Evolutionary conservation across 805 yeast genomes (phyloP).

Genomic region (Teunomyces funiuensis): DNA sequence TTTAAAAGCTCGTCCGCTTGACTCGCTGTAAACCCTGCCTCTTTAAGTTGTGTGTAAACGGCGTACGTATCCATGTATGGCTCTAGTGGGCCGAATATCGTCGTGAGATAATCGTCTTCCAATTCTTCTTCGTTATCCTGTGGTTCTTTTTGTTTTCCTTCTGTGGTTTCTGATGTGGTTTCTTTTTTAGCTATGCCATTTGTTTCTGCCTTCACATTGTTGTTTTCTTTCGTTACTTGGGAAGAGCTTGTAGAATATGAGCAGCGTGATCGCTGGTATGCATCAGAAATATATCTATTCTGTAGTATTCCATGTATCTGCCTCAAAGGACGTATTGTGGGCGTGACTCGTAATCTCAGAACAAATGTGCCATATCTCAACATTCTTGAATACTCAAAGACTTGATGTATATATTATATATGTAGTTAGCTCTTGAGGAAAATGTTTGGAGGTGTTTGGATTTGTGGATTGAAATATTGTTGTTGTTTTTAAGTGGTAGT

Average conservation of each 20-base stretch:
- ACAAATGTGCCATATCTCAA: constrained; percentile 2
- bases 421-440: no score
- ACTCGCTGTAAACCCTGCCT: constrained; percentile 56
- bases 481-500: neutral
- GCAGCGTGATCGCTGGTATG: neutral
- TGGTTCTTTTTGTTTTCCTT: neutral
- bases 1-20: constrained; percentile 63
- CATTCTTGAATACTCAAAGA: neutral
- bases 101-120: constrained; percentile 44
- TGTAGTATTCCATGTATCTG: neutral
- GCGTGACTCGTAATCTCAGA: neutral
- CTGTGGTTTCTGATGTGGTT: neutral
- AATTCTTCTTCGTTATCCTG: constrained; percentile 7
- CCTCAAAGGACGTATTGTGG: neutral
- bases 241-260: neutral
- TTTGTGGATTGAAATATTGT: neutral
- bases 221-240: neutral
- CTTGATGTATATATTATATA: no score
- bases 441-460: neutral
- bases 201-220: no score
- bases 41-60: constrained; percentile 51
- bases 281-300: neutral
- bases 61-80: constrained; percentile 49
- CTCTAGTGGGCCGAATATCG: constrained; percentile 53
- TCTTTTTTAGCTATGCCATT: neutral